phyloP scores from a whole-genome alignment of 192 early-diverging fungal species.

The Radiomyces spectabilis region DNA sequence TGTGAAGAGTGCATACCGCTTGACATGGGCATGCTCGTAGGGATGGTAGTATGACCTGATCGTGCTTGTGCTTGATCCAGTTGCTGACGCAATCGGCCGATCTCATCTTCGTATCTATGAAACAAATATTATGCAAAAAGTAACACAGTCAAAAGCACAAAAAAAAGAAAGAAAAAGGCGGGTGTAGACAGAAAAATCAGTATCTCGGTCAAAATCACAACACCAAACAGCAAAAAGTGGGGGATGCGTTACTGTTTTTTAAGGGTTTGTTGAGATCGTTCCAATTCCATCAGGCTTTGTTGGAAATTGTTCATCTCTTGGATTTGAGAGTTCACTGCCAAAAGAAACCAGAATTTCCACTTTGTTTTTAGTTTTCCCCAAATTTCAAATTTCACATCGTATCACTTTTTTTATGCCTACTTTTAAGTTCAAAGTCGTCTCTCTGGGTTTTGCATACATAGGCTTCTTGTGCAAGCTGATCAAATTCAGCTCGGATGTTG shows the following conservation, averaged over 20 bases:
- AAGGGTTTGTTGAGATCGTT: constrained; percentile 70
- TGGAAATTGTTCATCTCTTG: constrained; percentile 74
- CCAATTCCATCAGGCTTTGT: constrained; percentile 73
- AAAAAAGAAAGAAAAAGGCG: constrained; percentile 2
- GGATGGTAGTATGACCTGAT: constrained; percentile 42
- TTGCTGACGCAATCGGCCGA: constrained; percentile 72
- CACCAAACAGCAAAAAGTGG: background rate
- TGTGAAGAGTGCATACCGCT: constrained; percentile 16
- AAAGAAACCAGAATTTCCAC: background rate
- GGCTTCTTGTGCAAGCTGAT: constrained; percentile 66
- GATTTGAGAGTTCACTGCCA: constrained; percentile 65
- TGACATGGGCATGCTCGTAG: constrained; percentile 15
- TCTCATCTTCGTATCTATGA: constrained; percentile 71
- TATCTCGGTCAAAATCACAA: too few relatives aligned
- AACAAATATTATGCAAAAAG: background rate
- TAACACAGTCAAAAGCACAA: background rate
- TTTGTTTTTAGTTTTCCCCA: too few relatives aligned
- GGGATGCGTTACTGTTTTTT: constrained; percentile 61
- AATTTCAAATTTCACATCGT: background rate
- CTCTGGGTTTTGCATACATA: constrained; percentile 62
- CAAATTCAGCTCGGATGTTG: constrained; percentile 69
- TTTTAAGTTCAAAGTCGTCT: constrained; percentile 81
- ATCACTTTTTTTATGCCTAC: constrained; percentile 37
- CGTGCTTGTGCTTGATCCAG: constrained; percentile 53
- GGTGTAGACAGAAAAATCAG: background rate